Evolutionary conservation across 371 early-diverging fungal species (phyloP), one percentile per base, ranked within the genome.

Genomic region (Apophysomyces sp.): DNA sequence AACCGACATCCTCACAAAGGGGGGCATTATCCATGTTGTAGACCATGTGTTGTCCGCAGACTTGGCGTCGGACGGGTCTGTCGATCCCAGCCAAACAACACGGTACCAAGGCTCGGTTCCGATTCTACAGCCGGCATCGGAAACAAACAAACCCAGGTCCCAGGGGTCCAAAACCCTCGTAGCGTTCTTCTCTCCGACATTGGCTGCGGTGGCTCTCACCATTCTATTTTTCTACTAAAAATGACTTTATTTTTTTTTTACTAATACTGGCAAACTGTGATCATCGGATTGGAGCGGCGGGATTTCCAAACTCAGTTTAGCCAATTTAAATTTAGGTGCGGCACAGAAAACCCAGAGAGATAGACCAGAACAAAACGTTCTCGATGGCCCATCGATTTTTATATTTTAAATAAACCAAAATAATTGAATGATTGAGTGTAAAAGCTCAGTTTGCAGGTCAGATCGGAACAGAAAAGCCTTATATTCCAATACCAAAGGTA

Each of bases 1-100:
- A 9, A 52, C 58, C 9, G 68, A 71, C 21, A 64, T 71, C 16
- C 24, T 68, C 9, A 71, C 72, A 0, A 58, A 65, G 0, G 21
- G 31, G 15, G 72, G 72, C 6, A 57, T 71, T 1, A 44, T 71
- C 2, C 72, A 71, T 57, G 15, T 71, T 0, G 60, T 71, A 1
- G 72, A 71, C 32, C 40, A 16, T 3, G 68, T 71, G 9, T 9
- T 68, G 1, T 30, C 54, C 3, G 58, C 58, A 2, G 36, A 51
- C 21, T 2, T 29, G 18, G 44, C 24, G 0, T 2, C 57, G 8
- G 27, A 12, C 16, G 13, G 57, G 1, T 29, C 62, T 9, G 49
- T 26, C 15, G 44, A 30, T 15, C 55, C 49, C 13, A 41, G 55
- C 15, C 9, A 44, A 51, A 15, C 58, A 15, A 39, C 13, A 4